Evolutionary conservation across 2,329 filamentous ascomycete species (phyloP).

Genomic region (Fusarium sp.): DNA sequence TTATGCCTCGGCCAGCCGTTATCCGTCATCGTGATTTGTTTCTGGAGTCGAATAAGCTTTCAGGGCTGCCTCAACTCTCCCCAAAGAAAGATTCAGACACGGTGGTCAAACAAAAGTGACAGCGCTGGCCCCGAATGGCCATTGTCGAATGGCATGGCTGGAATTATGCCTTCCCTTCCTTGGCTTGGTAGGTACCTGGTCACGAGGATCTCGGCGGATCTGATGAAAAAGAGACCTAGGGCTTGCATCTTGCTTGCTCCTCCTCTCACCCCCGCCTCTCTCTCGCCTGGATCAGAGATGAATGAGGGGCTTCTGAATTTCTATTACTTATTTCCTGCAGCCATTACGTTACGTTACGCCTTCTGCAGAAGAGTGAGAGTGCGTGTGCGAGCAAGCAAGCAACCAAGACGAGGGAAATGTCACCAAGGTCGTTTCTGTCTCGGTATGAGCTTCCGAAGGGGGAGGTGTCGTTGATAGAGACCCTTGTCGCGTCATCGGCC

Average conservation of each 20-base stretch:
- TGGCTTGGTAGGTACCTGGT: slow-evolving; percentile 25
- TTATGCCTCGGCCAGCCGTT: slow-evolving; percentile 1
- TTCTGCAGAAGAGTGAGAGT: not conserved
- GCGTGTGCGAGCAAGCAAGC: not conserved
- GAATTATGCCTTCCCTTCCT: slow-evolving; percentile 10
- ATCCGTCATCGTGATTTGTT: not conserved
- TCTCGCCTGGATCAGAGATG: slow-evolving; percentile 19
- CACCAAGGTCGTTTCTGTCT: slow-evolving; percentile 18
- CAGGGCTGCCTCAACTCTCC: not conserved
- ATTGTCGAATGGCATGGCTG: slow-evolving; percentile 41
- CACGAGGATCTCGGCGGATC: slow-evolving; percentile 36
- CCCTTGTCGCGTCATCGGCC: slow-evolving; percentile 29
- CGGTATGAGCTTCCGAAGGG: slow-evolving; percentile 14
- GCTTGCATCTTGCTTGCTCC: slow-evolving; percentile 15
- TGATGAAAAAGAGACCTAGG: slow-evolving; percentile 33
- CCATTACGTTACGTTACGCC: slow-evolving; percentile 40
- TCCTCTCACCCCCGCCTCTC: not conserved
- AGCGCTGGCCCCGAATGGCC: slow-evolving; percentile 10
- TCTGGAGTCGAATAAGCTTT: slow-evolving; percentile 14
- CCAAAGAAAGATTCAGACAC: not conserved
- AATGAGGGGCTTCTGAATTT: slow-evolving; percentile 41
- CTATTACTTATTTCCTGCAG: slow-evolving; percentile 44
- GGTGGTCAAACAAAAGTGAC: slow-evolving; percentile 12
- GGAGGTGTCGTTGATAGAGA: slow-evolving; percentile 24
- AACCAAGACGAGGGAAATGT: slow-evolving; percentile 1